Evolutionary conservation across 225 moss, liverwort and hornwort species (phyloP).

Genomic region (Sphagnum tenellum): DNA sequence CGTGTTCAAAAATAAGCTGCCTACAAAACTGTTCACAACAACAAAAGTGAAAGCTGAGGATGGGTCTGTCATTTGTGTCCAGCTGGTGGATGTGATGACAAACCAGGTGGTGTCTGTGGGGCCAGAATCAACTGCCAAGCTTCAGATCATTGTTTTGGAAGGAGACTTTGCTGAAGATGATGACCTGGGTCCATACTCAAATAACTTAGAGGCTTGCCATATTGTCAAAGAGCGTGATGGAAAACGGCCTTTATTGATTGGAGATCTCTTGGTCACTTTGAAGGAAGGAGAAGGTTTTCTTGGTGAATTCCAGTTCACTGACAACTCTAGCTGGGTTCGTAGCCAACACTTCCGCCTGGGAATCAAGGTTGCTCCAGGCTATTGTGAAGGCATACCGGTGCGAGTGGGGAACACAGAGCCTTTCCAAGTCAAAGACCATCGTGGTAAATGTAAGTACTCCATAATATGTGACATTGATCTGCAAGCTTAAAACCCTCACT

Average conservation of each 20-base stretch:
- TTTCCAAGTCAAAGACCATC: conserved; percentile 47
- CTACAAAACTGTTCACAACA: conserved; percentile 34
- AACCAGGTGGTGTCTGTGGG: conserved; percentile 31
- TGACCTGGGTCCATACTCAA: conserved; percentile 1
- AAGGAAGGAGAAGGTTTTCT: conserved; percentile 37
- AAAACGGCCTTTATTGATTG: conserved; percentile 31
- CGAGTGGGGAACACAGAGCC: conserved; percentile 43
- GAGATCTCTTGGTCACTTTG: conserved; percentile 24
- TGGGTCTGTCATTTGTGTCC: conserved; percentile 25
- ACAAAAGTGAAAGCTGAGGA: conserved; percentile 46
- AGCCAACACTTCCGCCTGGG: conserved; percentile 36
- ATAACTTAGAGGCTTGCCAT: conserved; percentile 19
- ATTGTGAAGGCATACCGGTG: conserved; percentile 30
- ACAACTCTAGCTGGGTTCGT: conserved; percentile 47
- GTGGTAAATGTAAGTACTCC: conserved; percentile 25
- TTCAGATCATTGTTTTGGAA: conserved; percentile 38
- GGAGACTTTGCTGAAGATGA: conserved; percentile 50
- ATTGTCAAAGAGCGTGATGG: conserved; percentile 38
- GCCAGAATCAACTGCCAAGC: conserved; percentile 27
- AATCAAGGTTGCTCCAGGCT: conserved; percentile 30
- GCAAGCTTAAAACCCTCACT: too few relatives aligned
- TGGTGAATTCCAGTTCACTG: conserved; percentile 37
- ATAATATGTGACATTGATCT: too few relatives aligned
- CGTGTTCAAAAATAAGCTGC: conserved; percentile 37
- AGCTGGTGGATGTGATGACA: conserved; percentile 21